Evolutionary conservation across 108 stramenopile species (phyloP), one percentile per base, ranked within the genome.

Genomic region (Fragilaria crotonensis): DNA sequence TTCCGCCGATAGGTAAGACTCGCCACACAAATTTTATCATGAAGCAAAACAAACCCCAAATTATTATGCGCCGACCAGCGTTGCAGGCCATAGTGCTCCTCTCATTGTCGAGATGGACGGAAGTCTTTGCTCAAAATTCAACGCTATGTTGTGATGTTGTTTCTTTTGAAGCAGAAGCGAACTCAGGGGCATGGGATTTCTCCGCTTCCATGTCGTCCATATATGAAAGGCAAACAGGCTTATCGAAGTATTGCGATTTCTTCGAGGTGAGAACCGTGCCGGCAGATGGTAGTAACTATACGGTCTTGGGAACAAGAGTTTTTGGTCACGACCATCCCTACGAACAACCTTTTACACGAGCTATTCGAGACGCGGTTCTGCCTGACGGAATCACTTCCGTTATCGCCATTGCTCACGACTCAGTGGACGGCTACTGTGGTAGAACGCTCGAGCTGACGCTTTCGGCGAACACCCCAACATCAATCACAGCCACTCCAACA

Each of bases 271-370:
- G 36, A 14, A 41, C 36, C 14, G 36, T 41, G 14, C 14, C 36
- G 14, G 7, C 36, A 11, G 7, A 7, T 41, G 36, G 36, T 11
- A 41, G 7, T 7, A 41, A 41, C 14, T 41, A 41, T 41, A 41
- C 36, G 14, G 36, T 41, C 36, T 41, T 41, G 36, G 36, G 36
- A 41, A 41, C 7, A 41, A 7, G 36, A 41, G 14, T 41, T 14
- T 41, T 41, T 41, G 36, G 36, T 41, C 36, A 41, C 14, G 36
- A 41, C 14, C 36, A 41, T 41, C 36, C 36, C 11, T 41, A 41
- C 36, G 36, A 41, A 41, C 36, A 41, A 41, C 36, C 36, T 14
- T 41, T 41, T 41, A 41, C 36, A 41, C 36, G 36, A 41, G 36
- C 14, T 41, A 41, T 41, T 41, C 36, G 36, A 14, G 36, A 41